Conservation (phyloP, 495 filamentous ascomycete genomes). For the Penicillium waksmanii region DNA sequence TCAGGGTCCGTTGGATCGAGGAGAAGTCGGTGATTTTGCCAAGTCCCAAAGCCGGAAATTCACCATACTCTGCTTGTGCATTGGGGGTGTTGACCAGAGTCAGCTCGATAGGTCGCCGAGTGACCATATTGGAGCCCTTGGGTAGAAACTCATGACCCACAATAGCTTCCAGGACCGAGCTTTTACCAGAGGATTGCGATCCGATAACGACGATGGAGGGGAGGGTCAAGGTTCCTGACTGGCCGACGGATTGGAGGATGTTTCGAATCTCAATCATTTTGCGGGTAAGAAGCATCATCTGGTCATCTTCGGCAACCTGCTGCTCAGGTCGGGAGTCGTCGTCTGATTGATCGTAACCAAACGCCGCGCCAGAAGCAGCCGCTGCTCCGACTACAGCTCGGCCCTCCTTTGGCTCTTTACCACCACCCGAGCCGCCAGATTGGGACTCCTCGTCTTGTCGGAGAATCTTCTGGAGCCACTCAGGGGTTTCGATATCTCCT, state of each 20-base stretch:
- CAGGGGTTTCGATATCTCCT: slow-evolving; percentile 73
- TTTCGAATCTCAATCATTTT: slow-evolving; percentile 99
- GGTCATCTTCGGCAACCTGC: slow-evolving; percentile 82
- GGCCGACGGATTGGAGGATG: slow-evolving; percentile 86
- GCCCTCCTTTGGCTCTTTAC: slow-evolving; percentile 65
- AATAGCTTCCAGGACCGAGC: slow-evolving; percentile 94
- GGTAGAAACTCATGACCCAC: slow-evolving; percentile 98
- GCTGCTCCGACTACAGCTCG: slow-evolving; percentile 51
- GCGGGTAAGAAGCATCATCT: slow-evolving; percentile 99
- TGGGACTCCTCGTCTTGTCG: slow-evolving; percentile 56
- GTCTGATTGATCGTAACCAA: slow-evolving; percentile 72
- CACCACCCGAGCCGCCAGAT: slow-evolving; percentile 47
- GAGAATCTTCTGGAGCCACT: slow-evolving; percentile 83
- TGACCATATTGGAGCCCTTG: slow-evolving; percentile 99
- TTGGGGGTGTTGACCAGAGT: slow-evolving; percentile 96
- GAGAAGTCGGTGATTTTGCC: slow-evolving; percentile 93
- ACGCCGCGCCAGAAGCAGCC: slow-evolving; percentile 71
- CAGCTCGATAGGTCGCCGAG: slow-evolving; percentile 91
- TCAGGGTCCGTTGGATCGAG: slow-evolving; percentile 89
- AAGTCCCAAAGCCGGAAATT: slow-evolving; percentile 90
- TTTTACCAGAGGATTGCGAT: slow-evolving; percentile 97
- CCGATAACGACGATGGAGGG: slow-evolving; percentile 98
- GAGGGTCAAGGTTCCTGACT: slow-evolving; percentile 82
- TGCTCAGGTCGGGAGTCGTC: slow-evolving; percentile 68
- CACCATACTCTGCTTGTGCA: slow-evolving; percentile 87